These are phyloP conservation scores for Knufia fluminis DNA, from an alignment of 2,329 filamentous ascomycete genomes.

Conservation along the genomic window DNA sequence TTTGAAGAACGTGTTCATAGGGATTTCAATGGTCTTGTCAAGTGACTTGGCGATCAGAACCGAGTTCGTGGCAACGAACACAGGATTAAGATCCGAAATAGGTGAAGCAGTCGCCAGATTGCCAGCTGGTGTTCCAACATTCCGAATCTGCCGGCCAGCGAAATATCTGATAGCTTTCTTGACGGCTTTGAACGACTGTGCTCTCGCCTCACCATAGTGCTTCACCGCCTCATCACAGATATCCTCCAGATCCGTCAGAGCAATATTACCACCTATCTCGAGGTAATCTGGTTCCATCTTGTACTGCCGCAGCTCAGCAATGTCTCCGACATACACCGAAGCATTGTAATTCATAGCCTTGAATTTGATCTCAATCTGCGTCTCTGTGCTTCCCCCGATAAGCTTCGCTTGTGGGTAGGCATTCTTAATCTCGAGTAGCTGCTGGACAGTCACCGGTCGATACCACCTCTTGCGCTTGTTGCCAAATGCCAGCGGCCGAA, in stretches of 20 bases:
- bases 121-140: constrained; percentile 92
- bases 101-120: constrained; percentile 91
- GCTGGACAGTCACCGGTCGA: constrained; percentile 73
- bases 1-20: constrained; percentile 85
- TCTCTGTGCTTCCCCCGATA: constrained; percentile 92
- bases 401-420: constrained; percentile 80
- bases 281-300: constrained; percentile 68
- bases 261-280: constrained; percentile 89
- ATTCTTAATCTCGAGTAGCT: constrained; percentile 85
- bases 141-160: constrained; percentile 88
- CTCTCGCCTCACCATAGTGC: constrained; percentile 61
- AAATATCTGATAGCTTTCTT: constrained; percentile 92
- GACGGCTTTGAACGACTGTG: constrained; percentile 82
- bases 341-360: constrained; percentile 84
- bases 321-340: constrained; percentile 89
- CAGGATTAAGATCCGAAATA: constrained; percentile 92
- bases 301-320: constrained; percentile 77
- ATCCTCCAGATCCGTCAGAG: constrained; percentile 79
- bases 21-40: constrained; percentile 67
- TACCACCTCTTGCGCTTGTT: constrained; percentile 95
- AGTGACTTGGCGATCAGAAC: constrained; percentile 71
- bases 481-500: constrained; percentile 75
- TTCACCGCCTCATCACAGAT: constrained; percentile 72
- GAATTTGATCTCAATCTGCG: constrained; percentile 97
- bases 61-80: constrained; percentile 79